Evolutionary conservation across 1,284 basidiomycete genomes (phyloP), one percentile per base, ranked within the genome.

Genomic region (Cryptococcus sp.): DNA sequence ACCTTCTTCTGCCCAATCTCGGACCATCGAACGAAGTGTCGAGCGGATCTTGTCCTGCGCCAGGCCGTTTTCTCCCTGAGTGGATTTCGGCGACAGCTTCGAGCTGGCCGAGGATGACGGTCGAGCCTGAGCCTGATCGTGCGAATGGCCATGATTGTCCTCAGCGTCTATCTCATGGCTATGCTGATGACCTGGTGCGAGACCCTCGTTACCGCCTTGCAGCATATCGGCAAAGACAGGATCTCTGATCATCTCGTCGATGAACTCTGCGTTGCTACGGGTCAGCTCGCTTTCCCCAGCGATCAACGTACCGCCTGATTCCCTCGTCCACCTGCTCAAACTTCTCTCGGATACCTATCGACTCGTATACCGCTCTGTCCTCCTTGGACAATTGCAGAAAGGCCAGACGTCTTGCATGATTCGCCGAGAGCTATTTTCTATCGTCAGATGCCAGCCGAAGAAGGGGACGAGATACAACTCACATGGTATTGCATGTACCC

Each of bases 1-100:
- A 0, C 90, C 90, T 76, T 88, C 83, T 55, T 76, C 78, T 49
- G 85, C 86, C 91, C 91, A 95, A 62, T 94, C 91, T 12, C 90
- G 79, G 9, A 91, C 90, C 47, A 93, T 84, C 59, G 92, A 89
- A 62, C 92, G 88, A 34, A 95, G 72, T 0, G 89, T 93, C 62
- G 87, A 90, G 50, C 88, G 76, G 23, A 95, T 75, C 63, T 93
- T 93, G 69, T 94, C 73, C 48, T 71, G 66, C 7, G 61, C 56
- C 23, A 60, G 45, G 51, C 69, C 65, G n/a, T 54, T 54, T 33
- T 63, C 59, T 0, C 50, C 49, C 45, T 67, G 58, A 36, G 54
- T 39, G 25, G 47, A 40, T 31, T 50, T 44, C 22, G 34, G 19
- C 3, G 45, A 34, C 10, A 40, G 23, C 12, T 25, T 16, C 18